Conservation (phyloP, 176 grass and related monocot species). For the Microstegium vimineum region DNA sequence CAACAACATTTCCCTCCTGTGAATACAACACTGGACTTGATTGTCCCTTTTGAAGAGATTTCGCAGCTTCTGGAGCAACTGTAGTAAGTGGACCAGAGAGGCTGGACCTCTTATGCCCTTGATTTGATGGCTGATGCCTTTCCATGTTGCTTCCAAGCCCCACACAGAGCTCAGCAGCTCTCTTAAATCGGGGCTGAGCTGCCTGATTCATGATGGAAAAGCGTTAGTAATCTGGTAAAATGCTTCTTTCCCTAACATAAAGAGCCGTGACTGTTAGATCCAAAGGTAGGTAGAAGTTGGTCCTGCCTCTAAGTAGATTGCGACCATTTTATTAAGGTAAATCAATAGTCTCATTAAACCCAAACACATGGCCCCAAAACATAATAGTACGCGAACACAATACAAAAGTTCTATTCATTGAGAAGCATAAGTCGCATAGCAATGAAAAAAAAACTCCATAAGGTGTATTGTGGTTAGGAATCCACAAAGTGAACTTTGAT, state of each 20-base stretch:
- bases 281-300: neutral
- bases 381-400: neutral
- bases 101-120: slow-evolving; percentile 15
- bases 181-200: slow-evolving; percentile 54
- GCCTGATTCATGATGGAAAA: slow-evolving; percentile 44
- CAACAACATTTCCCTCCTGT: slow-evolving; percentile 28
- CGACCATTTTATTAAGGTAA: slow-evolving; percentile 15
- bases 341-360: neutral
- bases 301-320: neutral
- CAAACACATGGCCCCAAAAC: neutral
- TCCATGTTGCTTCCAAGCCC: slow-evolving; percentile 31
- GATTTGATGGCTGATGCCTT: slow-evolving; percentile 21
- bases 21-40: slow-evolving; percentile 30
- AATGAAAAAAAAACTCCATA: neutral
- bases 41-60: slow-evolving; percentile 37
- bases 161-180: slow-evolving; percentile 42
- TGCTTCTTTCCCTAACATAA: neutral
- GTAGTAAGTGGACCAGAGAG: slow-evolving; percentile 14
- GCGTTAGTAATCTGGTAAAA: slow-evolving; percentile 10
- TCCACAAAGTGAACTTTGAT: neutral
- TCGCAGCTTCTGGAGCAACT: slow-evolving; percentile 15
- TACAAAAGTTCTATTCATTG: slow-evolving; percentile 12
- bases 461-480: neutral
- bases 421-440: neutral
- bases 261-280: neutral